These are phyloP conservation scores for Cutaneotrichosporon dermatis DNA, from an alignment of 1,284 basidiomycete species.

Conservation along the genomic window DNA sequence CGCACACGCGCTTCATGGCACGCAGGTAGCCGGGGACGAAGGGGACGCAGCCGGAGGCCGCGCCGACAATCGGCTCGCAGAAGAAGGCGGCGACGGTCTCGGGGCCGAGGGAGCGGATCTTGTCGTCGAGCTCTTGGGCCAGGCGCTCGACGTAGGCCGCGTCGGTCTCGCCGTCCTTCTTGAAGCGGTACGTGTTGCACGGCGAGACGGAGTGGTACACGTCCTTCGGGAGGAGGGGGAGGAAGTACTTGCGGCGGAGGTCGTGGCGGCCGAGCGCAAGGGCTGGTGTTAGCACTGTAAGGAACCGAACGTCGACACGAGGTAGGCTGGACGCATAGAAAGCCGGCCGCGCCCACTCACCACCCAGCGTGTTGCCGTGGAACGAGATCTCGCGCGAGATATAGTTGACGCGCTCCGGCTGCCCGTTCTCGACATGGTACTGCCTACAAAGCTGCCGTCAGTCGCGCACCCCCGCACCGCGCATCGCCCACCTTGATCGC, in stretches of 20 bases:
- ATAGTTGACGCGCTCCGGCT: slow-evolving; percentile 66
- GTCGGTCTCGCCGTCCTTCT: slow-evolving; percentile 63
- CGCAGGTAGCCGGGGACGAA: slow-evolving; percentile 40
- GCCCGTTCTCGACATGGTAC: slow-evolving; percentile 58
- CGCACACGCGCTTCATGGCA: slow-evolving; percentile 79
- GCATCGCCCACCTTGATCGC: slow-evolving; percentile 15
- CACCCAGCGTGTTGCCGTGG: slow-evolving; percentile 73
- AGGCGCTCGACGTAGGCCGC: slow-evolving; percentile 71
- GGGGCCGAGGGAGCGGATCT: slow-evolving; percentile 71
- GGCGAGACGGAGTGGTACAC: slow-evolving; percentile 49
- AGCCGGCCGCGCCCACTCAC: slow-evolving; percentile 12
- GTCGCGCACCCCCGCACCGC: neutral
- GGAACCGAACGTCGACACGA: neutral
- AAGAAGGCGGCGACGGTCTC: slow-evolving; percentile 58
- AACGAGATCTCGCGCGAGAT: slow-evolving; percentile 74
- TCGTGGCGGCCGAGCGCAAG: slow-evolving; percentile 17
- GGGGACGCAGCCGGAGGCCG: slow-evolving; percentile 60
- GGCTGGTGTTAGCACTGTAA: slow-evolving; percentile 5
- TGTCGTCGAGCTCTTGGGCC: slow-evolving; percentile 70
- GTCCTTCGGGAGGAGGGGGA: slow-evolving; percentile 22
- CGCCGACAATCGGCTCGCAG: slow-evolving; percentile 60
- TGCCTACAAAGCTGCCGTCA: slow-evolving; percentile 53
- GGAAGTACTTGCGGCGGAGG: slow-evolving; percentile 46
- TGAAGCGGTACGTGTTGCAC: slow-evolving; percentile 75
- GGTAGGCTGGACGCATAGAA: neutral